Evolutionary conservation across 768 basidiomycete genomes (phyloP).

Genomic region (Tylopilus plumbeoviolaceoides): DNA sequence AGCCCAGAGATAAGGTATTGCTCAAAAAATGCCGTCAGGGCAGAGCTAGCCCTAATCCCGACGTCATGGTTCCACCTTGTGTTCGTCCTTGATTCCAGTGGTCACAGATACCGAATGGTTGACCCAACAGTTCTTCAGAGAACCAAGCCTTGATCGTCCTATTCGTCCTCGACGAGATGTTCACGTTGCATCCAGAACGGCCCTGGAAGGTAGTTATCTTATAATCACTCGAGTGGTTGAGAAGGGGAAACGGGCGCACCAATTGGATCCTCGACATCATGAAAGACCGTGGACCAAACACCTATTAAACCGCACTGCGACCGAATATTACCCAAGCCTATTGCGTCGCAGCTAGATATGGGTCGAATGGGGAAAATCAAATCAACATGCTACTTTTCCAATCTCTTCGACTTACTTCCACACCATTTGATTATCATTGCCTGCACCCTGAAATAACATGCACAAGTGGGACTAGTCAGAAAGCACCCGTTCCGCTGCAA

Average conservation of each 20-base stretch:
- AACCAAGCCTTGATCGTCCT: not conserved
- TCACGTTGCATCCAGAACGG: constrained; percentile 30
- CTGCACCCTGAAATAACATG: constrained; percentile 37
- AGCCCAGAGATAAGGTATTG: not conserved
- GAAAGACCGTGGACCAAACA: constrained; percentile 45
- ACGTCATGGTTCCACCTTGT: not conserved
- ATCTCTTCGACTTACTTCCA: constrained; percentile 45
- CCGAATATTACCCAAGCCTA: constrained; percentile 58
- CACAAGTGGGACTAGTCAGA: constrained; percentile 5
- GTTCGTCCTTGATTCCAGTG: not conserved
- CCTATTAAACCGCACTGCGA: constrained; percentile 59
- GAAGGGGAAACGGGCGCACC: constrained; percentile 27
- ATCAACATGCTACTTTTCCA: not conserved
- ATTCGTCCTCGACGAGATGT: constrained; percentile 20
- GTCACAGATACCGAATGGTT: not conserved
- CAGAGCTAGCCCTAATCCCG: not conserved
- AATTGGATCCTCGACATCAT: constrained; percentile 45
- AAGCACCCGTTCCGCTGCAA: not conserved
- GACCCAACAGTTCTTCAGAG: not conserved
- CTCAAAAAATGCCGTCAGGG: not conserved
- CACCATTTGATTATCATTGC: constrained; percentile 47
- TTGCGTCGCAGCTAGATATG: constrained; percentile 48
- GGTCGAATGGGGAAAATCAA: constrained; percentile 14
- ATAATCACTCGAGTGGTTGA: not conserved
- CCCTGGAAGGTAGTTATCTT: constrained; percentile 10